phyloP scores from a whole-genome alignment of 768 basidiomycete genomes.

The Boletus tylopilopsis region DNA sequence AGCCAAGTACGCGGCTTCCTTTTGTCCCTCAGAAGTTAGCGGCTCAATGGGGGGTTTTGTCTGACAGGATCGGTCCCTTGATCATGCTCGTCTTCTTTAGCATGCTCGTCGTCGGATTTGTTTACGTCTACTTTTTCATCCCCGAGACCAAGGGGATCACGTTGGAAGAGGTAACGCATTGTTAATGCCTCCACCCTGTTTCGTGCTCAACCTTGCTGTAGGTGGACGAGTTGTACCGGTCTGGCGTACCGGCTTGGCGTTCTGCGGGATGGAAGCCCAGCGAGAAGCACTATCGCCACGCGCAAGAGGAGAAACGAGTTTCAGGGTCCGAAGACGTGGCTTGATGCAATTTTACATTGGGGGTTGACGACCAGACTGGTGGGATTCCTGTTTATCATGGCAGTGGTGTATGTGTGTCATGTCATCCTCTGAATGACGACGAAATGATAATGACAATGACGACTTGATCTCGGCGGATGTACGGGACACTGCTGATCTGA shows the following conservation, averaged over 20 bases:
- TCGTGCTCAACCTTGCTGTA: constrained; percentile 16
- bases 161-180: constrained; percentile 47
- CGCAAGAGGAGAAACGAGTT: constrained; percentile 19
- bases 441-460: too few relatives aligned
- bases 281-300: constrained; percentile 34
- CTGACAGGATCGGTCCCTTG: constrained; percentile 57
- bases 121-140: constrained; percentile 72
- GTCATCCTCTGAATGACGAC: too few relatives aligned
- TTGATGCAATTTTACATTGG: background rate
- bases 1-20: constrained; percentile 34
- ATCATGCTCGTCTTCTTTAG: constrained; percentile 77
- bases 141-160: constrained; percentile 81
- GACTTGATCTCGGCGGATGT: background rate
- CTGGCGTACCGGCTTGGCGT: constrained; percentile 65
- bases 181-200: background rate
- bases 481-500: too few relatives aligned
- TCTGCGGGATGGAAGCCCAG: constrained; percentile 56
- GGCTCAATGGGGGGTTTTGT: background rate
- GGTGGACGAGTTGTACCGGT: constrained; percentile 74
- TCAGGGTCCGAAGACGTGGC: constrained; percentile 21
- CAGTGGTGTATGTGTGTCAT: background rate
- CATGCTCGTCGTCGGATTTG: constrained; percentile 62
- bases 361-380: too few relatives aligned
- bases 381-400: background rate
- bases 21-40: background rate